These are phyloP conservation scores for Exidia glandulosa DNA, from an alignment of 768 basidiomycete species.

Conservation along the genomic window DNA sequence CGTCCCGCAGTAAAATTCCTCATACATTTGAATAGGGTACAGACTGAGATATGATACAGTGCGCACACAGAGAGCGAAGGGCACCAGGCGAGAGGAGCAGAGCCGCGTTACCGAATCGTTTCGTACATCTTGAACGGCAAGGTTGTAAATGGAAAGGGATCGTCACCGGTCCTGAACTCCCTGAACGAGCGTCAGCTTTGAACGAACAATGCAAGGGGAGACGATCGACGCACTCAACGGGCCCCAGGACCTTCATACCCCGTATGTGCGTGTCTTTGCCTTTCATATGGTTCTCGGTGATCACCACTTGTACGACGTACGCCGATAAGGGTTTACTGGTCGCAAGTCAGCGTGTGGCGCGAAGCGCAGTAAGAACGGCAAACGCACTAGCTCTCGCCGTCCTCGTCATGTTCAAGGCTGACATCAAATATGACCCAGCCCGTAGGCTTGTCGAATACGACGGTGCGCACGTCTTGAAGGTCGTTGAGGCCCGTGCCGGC, in stretches of 20 bases:
- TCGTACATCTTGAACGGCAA: conserved; percentile 67
- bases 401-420: conserved; percentile 67
- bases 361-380: not conserved
- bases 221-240: conserved; percentile 51
- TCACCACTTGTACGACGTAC: conserved; percentile 81
- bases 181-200: conserved; percentile 9
- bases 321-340: conserved; percentile 78
- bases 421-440: conserved; percentile 90
- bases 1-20: no score
- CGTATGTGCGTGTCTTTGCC: conserved; percentile 98
- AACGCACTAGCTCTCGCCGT: conserved; percentile 67
- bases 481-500: conserved; percentile 89
- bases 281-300: conserved; percentile 92
- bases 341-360: not conserved
- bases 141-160: conserved; percentile 60
- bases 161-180: conserved; percentile 35
- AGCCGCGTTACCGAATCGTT: conserved; percentile 43
- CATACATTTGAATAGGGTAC: no score
- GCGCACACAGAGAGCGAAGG: no score
- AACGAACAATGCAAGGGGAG: not conserved
- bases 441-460: conserved; percentile 81
- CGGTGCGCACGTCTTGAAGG: conserved; percentile 80
- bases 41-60: no score
- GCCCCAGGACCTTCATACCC: conserved; percentile 78
- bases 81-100: no score